These are phyloP conservation scores for Penicillium daleae DNA, from an alignment of 495 filamentous ascomycete species.

Conservation along the genomic window DNA sequence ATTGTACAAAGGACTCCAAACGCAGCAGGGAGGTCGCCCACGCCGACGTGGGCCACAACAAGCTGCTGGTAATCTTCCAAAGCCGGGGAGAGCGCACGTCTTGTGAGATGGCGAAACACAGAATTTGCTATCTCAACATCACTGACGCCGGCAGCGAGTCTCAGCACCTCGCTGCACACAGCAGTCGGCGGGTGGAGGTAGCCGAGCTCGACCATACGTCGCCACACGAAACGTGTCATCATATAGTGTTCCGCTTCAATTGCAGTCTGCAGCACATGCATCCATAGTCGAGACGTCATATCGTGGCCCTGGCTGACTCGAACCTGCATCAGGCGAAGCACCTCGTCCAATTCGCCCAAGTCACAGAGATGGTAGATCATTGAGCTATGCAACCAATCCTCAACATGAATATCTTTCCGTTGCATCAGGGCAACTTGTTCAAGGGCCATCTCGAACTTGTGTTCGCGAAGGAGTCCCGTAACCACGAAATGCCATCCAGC, in stretches of 20 bases:
- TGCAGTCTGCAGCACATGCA: constrained; percentile 70
- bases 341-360: constrained; percentile 73
- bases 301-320: constrained; percentile 50
- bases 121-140: constrained; percentile 62
- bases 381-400: constrained; percentile 75
- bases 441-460: constrained; percentile 79
- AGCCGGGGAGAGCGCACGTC: constrained; percentile 55
- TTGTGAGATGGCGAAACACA: constrained; percentile 42
- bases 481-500: constrained; percentile 70
- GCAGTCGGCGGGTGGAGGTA: constrained; percentile 69
- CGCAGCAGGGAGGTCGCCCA: constrained; percentile 56
- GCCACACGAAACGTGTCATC: constrained; percentile 67
- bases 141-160: constrained; percentile 65
- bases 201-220: constrained; percentile 54
- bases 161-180: constrained; percentile 66
- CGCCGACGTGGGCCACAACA: constrained; percentile 65
- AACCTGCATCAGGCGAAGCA: constrained; percentile 64
- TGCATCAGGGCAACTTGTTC: constrained; percentile 72
- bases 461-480: constrained; percentile 75
- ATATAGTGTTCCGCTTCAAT: constrained; percentile 56
- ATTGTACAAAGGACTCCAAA: constrained; percentile 71
- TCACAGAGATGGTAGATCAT: constrained; percentile 72
- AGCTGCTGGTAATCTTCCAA: constrained; percentile 77
- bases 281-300: constrained; percentile 61
- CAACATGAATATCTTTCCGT: constrained; percentile 55